phyloP scores from a whole-genome alignment of 768 basidiomycete species.

The Termitomyces sp. region DNA sequence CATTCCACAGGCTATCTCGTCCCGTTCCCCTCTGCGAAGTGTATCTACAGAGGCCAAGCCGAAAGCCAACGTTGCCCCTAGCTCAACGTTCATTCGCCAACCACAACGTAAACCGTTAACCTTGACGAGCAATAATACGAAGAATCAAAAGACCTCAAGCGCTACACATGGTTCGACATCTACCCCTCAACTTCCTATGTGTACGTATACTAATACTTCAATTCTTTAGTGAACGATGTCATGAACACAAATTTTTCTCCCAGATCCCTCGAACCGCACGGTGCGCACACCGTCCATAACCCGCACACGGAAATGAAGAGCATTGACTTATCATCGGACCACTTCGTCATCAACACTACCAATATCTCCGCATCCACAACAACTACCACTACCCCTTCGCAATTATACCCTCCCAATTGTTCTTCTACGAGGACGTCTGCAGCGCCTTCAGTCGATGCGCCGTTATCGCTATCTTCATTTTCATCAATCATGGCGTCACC shows the following conservation, averaged over 20 bases:
- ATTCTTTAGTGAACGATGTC: conserved; percentile 28
- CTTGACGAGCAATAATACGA: conserved; percentile 19
- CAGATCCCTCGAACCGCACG: conserved; percentile 33
- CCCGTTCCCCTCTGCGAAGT: conserved; percentile 35
- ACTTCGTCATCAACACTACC: conserved; percentile 10
- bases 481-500: conserved; percentile 48
- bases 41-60: conserved; percentile 20
- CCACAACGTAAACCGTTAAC: conserved; percentile 34
- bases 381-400: conserved; percentile 9
- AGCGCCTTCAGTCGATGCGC: conserved; percentile 10
- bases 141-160: conserved; percentile 16
- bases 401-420: conserved; percentile 14
- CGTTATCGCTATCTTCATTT: conserved; percentile 29
- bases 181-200: conserved; percentile 45
- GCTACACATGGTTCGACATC: conserved; percentile 56
- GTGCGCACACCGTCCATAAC: conserved; percentile 19
- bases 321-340: conserved; percentile 29
- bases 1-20: conserved; percentile 53
- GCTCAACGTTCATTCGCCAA: conserved; percentile 39
- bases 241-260: conserved; percentile 29
- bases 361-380: conserved; percentile 12
- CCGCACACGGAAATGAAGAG: conserved; percentile 33
- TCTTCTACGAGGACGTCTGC: conserved; percentile 2
- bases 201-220: conserved; percentile 55
- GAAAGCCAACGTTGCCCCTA: conserved; percentile 23